phyloP scores from a whole-genome alignment of 1,284 basidiomycete genomes.

The Ganoderma multipileum region DNA sequence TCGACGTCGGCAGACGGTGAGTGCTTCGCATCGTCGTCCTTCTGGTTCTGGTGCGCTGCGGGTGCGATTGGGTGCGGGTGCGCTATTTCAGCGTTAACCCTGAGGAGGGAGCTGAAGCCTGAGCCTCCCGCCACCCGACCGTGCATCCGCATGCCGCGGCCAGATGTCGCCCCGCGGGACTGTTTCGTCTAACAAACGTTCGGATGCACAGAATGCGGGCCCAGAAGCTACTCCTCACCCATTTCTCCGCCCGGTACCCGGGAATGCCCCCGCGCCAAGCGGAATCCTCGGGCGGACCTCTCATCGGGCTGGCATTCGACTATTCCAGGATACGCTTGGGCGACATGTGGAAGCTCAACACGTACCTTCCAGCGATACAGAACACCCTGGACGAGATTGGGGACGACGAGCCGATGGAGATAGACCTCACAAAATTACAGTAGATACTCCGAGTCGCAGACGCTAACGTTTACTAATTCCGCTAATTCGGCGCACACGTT shows the following conservation, averaged over 20 bases:
- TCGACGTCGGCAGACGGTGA: slow-evolving; percentile 76
- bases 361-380: slow-evolving; percentile 78
- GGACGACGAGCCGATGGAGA: slow-evolving; percentile 37
- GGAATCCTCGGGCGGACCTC: slow-evolving; percentile 35
- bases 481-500: slow-evolving; percentile 13
- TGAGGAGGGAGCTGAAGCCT: not conserved
- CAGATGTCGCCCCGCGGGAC: not conserved
- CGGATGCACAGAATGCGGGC: slow-evolving; percentile 77
- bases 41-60: not conserved
- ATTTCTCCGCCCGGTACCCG: slow-evolving; percentile 95
- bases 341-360: slow-evolving; percentile 83
- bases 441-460: slow-evolving; percentile 6
- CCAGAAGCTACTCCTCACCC: slow-evolving; percentile 85
- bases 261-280: slow-evolving; percentile 66
- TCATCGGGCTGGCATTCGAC: slow-evolving; percentile 84
- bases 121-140: not conserved
- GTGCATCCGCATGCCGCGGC: slow-evolving; percentile 5
- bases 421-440: slow-evolving; percentile 30
- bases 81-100: not conserved
- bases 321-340: slow-evolving; percentile 75
- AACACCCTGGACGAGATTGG: slow-evolving; percentile 69
- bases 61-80: not conserved
- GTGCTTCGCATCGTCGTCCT: slow-evolving; percentile 33
- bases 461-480: slow-evolving; percentile 11
- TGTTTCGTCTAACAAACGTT: slow-evolving; percentile 4